Evolutionary conservation across 305 asterid genomes (phyloP), one percentile per base, ranked within the genome.

Genomic region (Fraxinus latifolia): DNA sequence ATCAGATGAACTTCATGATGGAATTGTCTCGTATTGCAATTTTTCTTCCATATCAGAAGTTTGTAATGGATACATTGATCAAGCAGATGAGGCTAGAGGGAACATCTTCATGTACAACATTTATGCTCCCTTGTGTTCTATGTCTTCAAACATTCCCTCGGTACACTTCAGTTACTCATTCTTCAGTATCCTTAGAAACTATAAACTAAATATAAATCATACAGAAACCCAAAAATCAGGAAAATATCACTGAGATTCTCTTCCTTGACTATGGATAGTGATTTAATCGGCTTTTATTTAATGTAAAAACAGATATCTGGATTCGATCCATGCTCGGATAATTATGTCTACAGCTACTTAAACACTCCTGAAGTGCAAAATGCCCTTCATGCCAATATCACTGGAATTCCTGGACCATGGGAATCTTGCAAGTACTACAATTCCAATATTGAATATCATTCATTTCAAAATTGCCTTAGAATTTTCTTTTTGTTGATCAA

Each of bases 1-100:
- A 53, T 86, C 89, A 1, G 89, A 88, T 33, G 83, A 88, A 81
- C 42, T 74, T 0, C 82, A 89, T 25, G 19, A 85, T 1, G 88
- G 83, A n/a, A 81, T 91, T 12, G 5, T 85, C n/a, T 14, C 47
- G 0, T 84, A 78, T n/a, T 91, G 92, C 84, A 75, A 91, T 50
- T 88, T 90, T 33, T 81, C 91, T 3, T 2, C 79, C 0, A 1
- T 11, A 14, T 60, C 92, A 37, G 80, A 70, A 0, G 33, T 17
- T 4, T 88, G 90, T 81, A 2, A 2, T 1, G 9, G 19, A 2
- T 82, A 76, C 82, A 0, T 0, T 29, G 1, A 0, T 8, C 74
- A 78, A 36, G 89, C 85, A 19, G 3, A 14, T 0, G 67, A 17
- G 2, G 72, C 39, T 0, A 19, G 0, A 21, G 85, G 83, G 14